Conservation (phyloP, 495 filamentous ascomycete genomes). For the Hypomontagnella submonticulosa region DNA sequence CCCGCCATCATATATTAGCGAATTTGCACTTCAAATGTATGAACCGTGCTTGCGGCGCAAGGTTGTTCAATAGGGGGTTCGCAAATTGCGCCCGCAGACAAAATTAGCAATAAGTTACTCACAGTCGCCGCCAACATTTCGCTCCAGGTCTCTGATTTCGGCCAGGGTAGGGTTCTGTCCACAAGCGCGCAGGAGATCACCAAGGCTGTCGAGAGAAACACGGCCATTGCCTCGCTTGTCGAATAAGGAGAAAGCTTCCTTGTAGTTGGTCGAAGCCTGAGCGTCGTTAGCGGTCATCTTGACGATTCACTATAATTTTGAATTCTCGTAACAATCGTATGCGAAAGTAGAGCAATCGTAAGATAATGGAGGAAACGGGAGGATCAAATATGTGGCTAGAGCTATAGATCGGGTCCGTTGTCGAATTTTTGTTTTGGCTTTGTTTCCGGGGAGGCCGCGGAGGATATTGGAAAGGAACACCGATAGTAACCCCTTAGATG, state of each 20-base stretch:
- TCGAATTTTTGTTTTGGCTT: constrained; percentile 24
- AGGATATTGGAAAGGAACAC: constrained; percentile 19
- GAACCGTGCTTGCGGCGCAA: neutral
- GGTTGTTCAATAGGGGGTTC: neutral
- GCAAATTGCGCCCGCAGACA: neutral
- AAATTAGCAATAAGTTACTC: constrained; percentile 54
- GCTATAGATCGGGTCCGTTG: neutral
- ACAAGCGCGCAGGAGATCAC: constrained; percentile 93
- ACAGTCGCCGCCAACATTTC: constrained; percentile 89
- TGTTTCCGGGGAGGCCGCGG: constrained; percentile 24
- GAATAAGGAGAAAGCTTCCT: constrained; percentile 99
- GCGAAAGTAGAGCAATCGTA: constrained; percentile 1
- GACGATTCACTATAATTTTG: constrained; percentile 17
- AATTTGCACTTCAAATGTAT: neutral
- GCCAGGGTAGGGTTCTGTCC: constrained; percentile 96
- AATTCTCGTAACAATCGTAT: constrained; percentile 2
- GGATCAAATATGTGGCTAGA: neutral
- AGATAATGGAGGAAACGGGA: neutral
- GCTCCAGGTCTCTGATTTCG: constrained; percentile 91
- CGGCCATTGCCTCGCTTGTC: constrained; percentile 97
- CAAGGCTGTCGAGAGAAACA: constrained; percentile 84
- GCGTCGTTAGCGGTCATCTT: constrained; percentile 61
- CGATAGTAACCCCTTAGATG: constrained; percentile 16
- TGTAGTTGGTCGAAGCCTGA: constrained; percentile 99
- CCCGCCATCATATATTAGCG: constrained; percentile 12